phyloP scores from a whole-genome alignment of 176 grass and related monocot genomes.

The bread wheat (Triticum aestivum) region IWGSC_CS_RefSeq_v2.1 NC_057802.1:528298406-528298905 shows the following conservation, averaged over 20 bases:
- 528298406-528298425: not conserved
- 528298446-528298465: not conserved
- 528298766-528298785: conserved; percentile 25
- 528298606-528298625: not conserved
- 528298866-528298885: conserved; percentile 6
- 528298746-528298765: not conserved
- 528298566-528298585: not conserved
- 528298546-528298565: not conserved
- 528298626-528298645: not conserved
- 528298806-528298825: not conserved
- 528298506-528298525: not conserved
- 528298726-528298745: not conserved
- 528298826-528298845: not conserved
- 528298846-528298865: conserved; percentile 25
- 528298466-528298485: not conserved
- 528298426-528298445: not conserved
- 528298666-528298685: no score
- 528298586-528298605: conserved; percentile 5
- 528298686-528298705: not conserved
- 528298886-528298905: conserved; percentile 24
- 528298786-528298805: conserved; percentile 13
- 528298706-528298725: no score
- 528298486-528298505: conserved; percentile 11
- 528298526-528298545: not conserved
- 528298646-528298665: not conserved